Evolutionary conservation across 202 grass and related monocot species (phyloP), one percentile per base, ranked within the genome.

Genomic region (Setaria italica): DNA sequence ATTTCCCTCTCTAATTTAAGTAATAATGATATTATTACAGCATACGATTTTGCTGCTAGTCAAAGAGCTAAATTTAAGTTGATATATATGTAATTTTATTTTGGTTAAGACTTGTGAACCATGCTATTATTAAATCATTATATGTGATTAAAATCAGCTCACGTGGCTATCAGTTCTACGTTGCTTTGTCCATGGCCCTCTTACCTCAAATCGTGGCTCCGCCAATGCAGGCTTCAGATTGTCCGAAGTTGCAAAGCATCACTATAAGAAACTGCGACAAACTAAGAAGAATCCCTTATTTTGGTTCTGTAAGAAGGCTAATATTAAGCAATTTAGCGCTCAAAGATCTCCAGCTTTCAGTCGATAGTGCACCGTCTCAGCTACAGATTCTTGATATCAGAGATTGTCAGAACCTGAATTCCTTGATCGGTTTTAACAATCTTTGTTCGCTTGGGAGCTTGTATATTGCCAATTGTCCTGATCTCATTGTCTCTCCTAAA

Each of bases 191-290:
- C 25, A 25, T 25, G 25, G 25, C 25, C 25, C 25, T 25, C 25
- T 25, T 25, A 25, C 25, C 25, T 25, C 25, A 25, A 25, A 25
- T 25, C 25, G 25, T 25, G 25, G 25, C 25, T 25, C 25, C 25
- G 25, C 25, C 25, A 25, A 25, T 25, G 25, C 25, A 30, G 65
- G 79, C 57, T 70, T 81, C 65, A 30, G 79, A 81, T 41, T 81
- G 8, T 50, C 79, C 79, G 32, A 81, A 81, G 20, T 17, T 81
- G 19, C 63, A 69, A 11, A 81, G 17, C 6, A 20, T 81, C 12
- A 69, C 64, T 15, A 41, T 81, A 56, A 81, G 65, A 45, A 70
- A 81, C 49, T 81, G 79, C 65, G 1, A 41, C 49, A 81, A 81
- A 42, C 65, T 81, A 41, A 43, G 49, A 70, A 21, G 49, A 17